phyloP scores from a whole-genome alignment of 2,329 filamentous ascomycete genomes.

The Colletotrichum theobromicola region DNA sequence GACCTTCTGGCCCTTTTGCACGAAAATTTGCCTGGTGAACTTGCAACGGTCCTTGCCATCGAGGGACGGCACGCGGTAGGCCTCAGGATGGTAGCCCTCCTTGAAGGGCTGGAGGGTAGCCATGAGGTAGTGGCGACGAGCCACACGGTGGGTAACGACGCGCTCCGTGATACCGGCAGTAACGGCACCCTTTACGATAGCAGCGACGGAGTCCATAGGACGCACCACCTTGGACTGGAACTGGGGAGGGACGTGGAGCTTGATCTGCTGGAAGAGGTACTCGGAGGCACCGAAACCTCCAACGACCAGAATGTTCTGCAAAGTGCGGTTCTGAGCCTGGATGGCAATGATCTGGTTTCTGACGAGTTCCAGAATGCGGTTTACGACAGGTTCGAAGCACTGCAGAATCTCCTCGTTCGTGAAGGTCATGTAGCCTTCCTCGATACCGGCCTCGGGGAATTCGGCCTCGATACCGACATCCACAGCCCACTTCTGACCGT shows the following conservation, averaged over 20 bases:
- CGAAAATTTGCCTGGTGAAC: conserved; percentile 97
- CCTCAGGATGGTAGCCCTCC: conserved; percentile 97
- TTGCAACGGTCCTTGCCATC: conserved; percentile 99
- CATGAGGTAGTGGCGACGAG: conserved; percentile 98
- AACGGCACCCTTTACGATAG: conserved; percentile 97
- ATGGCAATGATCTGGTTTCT: conserved; percentile 99
- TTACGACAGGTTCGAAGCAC: conserved; percentile 98
- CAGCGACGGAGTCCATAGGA: conserved; percentile 98
- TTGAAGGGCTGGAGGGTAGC: conserved; percentile 98
- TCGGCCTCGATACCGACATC: conserved; percentile 99
- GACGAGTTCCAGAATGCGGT: conserved; percentile 93
- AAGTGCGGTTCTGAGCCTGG: conserved; percentile 90
- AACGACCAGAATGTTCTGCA: conserved; percentile 97
- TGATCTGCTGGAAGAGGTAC: conserved; percentile 99
- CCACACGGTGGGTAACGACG: conserved; percentile 95
- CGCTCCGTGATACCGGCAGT: conserved; percentile 97
- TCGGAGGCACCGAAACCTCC: conserved; percentile 98
- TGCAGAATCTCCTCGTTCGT: conserved; percentile 99
- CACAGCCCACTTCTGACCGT: conserved; percentile 98
- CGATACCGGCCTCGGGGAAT: conserved; percentile 95
- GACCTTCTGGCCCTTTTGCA: conserved; percentile 97
- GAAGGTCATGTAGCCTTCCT: conserved; percentile 99
- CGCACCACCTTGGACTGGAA: conserved; percentile 98
- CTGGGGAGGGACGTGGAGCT: conserved; percentile 95
- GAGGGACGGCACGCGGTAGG: conserved; percentile 94